Percentiles rank a stretch among this genome's conserved stretches.
Conservation (phyloP, 2,329 filamentous ascomycete species). For the Penicillium palitans region DNA sequence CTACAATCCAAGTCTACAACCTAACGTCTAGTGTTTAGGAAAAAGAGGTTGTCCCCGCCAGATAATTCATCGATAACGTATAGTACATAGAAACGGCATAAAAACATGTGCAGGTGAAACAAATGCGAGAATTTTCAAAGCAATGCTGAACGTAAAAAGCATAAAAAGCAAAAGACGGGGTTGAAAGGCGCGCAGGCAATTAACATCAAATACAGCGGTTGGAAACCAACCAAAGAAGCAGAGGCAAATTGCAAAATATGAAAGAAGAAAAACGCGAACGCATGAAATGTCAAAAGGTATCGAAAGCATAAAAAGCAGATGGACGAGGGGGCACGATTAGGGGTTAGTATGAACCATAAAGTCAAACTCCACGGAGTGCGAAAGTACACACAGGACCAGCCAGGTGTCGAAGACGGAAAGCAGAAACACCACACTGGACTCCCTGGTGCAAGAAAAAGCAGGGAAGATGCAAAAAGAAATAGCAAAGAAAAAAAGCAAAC, state of each 20-base stretch:
- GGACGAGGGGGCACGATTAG: conserved; percentile 37
- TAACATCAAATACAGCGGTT: conserved; percentile 28
- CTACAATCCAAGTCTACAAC: neutral
- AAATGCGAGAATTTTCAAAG: conserved; percentile 20
- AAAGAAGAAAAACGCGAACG: conserved; percentile 16
- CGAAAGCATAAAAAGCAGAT: conserved; percentile 32
- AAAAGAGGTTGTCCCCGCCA: conserved; percentile 27
- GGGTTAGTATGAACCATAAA: conserved; percentile 34
- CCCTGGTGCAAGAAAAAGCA: conserved; percentile 41
- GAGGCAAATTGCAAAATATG: conserved; percentile 22
- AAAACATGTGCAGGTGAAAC: conserved; percentile 32
- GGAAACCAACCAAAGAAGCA: conserved; percentile 20
- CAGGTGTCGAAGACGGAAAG: conserved; percentile 43
- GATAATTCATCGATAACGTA: conserved; percentile 40
- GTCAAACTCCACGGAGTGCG: conserved; percentile 42
- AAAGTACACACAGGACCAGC: conserved; percentile 50
- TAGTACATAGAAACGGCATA: conserved; percentile 40
- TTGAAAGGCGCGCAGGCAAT: conserved; percentile 30
- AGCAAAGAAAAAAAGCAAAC: conserved; percentile 25
- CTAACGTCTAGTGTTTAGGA: no score
- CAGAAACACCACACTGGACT: conserved; percentile 48
- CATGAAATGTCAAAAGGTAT: conserved; percentile 34
- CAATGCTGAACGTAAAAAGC: conserved; percentile 23
- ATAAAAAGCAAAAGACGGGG: conserved; percentile 25
- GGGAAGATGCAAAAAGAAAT: conserved; percentile 33